Evolutionary conservation across 148 eudicot species (phyloP).

Genomic region (Fallopia convolvulus): DNA sequence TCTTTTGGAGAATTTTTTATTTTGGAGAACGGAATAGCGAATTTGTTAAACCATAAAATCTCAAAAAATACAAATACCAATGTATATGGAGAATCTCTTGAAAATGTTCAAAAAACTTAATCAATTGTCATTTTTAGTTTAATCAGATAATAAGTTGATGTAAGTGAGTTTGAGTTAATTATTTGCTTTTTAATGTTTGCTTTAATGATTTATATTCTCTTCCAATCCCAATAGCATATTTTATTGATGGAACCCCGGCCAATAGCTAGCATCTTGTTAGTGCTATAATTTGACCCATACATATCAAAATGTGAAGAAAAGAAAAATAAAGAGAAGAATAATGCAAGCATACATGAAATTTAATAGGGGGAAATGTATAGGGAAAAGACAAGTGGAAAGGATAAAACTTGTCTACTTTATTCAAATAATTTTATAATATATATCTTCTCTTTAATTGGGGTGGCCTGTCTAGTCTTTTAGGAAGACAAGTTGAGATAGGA

Average conservation of each 20-base stretch:
- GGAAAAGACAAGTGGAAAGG: conserved; percentile 2
- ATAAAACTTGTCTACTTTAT: not conserved
- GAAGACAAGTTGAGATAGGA: not conserved
- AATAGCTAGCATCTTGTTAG: not conserved
- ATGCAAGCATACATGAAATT: not conserved
- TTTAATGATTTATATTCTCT: not conserved
- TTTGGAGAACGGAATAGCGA: no score
- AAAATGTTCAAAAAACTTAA: no score
- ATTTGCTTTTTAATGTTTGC: not conserved
- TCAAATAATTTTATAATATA: not conserved
- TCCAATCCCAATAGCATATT: not conserved
- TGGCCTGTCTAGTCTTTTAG: not conserved
- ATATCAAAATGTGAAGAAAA: not conserved
- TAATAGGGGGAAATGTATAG: not conserved
- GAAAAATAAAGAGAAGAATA: not conserved
- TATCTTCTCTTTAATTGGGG: not conserved
- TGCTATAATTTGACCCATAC: not conserved
- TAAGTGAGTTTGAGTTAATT: not conserved
- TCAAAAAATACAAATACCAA: no score
- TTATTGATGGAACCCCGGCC: no score
- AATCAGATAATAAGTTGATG: not conserved
- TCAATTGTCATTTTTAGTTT: not conserved
- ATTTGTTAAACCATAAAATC: no score
- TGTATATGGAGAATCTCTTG: no score
- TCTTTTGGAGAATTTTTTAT: no score